phyloP scores from a whole-genome alignment of 805 yeast species.

The Metschnikowia lunata region DNA sequence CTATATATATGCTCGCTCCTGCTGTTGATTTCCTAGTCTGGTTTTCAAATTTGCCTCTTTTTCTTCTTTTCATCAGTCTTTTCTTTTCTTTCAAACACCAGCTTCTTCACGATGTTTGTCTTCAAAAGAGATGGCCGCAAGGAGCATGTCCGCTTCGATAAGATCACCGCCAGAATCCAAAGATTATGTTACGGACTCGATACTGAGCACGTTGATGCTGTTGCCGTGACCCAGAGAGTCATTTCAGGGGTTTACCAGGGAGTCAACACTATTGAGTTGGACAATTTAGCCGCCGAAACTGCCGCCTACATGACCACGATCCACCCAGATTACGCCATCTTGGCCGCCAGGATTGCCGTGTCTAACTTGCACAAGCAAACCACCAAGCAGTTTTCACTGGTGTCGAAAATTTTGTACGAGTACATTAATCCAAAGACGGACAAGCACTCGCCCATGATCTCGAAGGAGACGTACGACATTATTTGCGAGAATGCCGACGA shows the following conservation, averaged over 20 bases:
- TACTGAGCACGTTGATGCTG: conserved; percentile 88
- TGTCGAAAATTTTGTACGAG: conserved; percentile 64
- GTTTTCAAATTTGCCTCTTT: not conserved
- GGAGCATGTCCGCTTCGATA: conserved; percentile 93
- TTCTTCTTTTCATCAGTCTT: not conserved
- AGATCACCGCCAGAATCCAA: conserved; percentile 88
- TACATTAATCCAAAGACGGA: conserved; percentile 81
- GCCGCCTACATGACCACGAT: conserved; percentile 97
- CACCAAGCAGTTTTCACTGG: conserved; percentile 77
- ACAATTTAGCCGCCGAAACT: conserved; percentile 81
- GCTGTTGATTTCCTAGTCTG: not conserved
- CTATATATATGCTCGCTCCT: conserved; percentile 7
- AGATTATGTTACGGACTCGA: conserved; percentile 94
- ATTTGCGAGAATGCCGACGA: conserved; percentile 37
- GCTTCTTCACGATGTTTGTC: conserved; percentile 57
- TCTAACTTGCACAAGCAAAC: conserved; percentile 94
- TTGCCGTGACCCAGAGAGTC: conserved; percentile 91
- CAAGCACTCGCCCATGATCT: conserved; percentile 46
- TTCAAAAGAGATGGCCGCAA: conserved; percentile 89
- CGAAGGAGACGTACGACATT: conserved; percentile 37
- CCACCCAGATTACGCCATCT: conserved; percentile 94
- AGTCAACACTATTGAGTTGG: conserved; percentile 82
- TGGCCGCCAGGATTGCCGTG: conserved; percentile 94
- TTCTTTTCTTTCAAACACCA: not conserved
- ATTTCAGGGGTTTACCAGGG: conserved; percentile 96